Evolutionary conservation across 1,139 yeast species (phyloP), one percentile per base, ranked within the genome.

Genomic region (Candida albicans): DNA sequence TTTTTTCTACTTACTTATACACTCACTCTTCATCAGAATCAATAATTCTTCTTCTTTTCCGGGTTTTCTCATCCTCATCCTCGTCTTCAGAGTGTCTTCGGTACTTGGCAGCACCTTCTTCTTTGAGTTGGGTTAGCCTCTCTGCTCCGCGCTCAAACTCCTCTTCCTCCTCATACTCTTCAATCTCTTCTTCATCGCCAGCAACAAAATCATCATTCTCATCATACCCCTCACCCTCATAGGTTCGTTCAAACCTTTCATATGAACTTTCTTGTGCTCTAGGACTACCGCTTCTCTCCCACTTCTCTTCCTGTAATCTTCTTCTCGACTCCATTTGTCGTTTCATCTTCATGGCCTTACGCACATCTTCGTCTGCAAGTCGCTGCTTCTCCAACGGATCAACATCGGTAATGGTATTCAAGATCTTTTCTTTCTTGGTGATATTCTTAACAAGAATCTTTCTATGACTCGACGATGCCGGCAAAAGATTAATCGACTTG

Each of bases 361-460:
- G 80, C 56, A 86, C 96, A 49, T 81, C 83, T 65, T 82, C 87
- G 61, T 89, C 96, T 29, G 91, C 82, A 55, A 82, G 82, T 57
- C 87, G 80, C 58, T 90, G 91, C 52, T 84, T 83, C 62, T 84
- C 73, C 61, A 89, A 88, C 2, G 99, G 99, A 68, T 93, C 99
- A 48, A 81, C 86, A 25, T 81, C 79, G 2, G 96, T 87, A 37
- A 87, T 83, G 25, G 89, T 83, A 50, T 67, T 71, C 50, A 73
- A 65, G 36, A 87, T 84, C 58, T 73, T 76, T 51, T 77, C 84
- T 51, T 74, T 68, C 56, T 73, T 75, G 61, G 85, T 86, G 51
- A 81, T 81, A 45, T 82, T 78, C 49, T 84, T 82, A 39, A 91
- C 82, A 11, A 93, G 91, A 53, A 93, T 76, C 57, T 83, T 81